These are phyloP conservation scores for Wickerhamiella domercqiae DNA, from an alignment of 805 yeast species.

Conservation along the genomic window DNA sequence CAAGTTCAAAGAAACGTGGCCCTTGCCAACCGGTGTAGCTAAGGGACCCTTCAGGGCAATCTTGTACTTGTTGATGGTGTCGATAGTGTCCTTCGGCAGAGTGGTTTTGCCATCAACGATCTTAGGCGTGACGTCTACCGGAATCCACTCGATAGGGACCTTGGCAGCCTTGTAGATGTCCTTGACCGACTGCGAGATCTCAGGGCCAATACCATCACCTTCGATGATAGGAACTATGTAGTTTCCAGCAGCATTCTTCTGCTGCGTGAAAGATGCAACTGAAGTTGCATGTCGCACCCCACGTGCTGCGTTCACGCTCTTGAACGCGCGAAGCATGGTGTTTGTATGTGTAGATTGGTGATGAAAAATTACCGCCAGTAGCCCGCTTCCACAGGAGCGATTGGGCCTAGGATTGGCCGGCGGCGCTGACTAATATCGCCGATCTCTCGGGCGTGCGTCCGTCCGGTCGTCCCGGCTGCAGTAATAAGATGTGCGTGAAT, in stretches of 20 bases:
- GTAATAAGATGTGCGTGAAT: too few species aligned
- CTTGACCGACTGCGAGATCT: constrained; percentile 88
- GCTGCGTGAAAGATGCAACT: constrained; percentile 29
- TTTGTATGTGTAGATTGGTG: not conserved
- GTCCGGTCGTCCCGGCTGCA: too few species aligned
- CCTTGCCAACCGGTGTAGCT: constrained; percentile 98
- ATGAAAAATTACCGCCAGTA: not conserved
- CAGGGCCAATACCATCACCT: constrained; percentile 97
- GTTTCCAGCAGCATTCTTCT: constrained; percentile 42
- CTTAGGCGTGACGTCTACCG: constrained; percentile 88
- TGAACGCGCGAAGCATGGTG: not conserved
- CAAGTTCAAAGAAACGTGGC: constrained; percentile 93
- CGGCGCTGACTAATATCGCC: too few species aligned
- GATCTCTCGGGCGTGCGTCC: too few species aligned
- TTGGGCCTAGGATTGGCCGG: too few species aligned
- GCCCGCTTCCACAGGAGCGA: too few species aligned
- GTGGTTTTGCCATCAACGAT: constrained; percentile 86
- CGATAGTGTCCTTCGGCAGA: constrained; percentile 82
- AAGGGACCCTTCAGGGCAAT: constrained; percentile 96
- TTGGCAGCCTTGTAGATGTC: constrained; percentile 84
- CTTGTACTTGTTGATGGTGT: constrained; percentile 79
- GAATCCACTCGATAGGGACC: constrained; percentile 95
- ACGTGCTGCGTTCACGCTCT: not conserved
- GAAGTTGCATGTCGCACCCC: constrained; percentile 6
- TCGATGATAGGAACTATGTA: constrained; percentile 90